Evolutionary conservation across 1,284 basidiomycete species (phyloP).

Genomic region (Rhodotorula sp.): DNA sequence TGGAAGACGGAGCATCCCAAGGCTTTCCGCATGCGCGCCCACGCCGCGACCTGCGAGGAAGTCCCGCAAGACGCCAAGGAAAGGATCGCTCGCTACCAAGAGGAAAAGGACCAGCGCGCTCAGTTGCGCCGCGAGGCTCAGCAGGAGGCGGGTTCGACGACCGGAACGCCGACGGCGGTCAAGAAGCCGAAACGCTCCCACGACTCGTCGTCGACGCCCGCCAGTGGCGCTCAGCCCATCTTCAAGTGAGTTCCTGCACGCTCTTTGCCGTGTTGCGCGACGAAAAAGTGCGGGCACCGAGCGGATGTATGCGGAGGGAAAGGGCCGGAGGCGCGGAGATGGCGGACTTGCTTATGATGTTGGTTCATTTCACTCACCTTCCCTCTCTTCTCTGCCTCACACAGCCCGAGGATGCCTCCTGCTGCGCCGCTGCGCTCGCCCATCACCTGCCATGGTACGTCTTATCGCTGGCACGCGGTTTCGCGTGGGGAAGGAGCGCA

Average conservation of each 20-base stretch:
- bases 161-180: neutral
- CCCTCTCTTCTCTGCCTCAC: neutral
- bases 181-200: slow-evolving; percentile 25
- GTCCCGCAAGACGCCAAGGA: slow-evolving; percentile 31
- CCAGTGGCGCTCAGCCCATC: neutral
- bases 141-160: neutral
- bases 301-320: slow-evolving; percentile 11
- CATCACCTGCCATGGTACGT: slow-evolving; percentile 47
- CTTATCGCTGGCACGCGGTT: too few species aligned
- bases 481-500: too few species aligned
- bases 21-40: slow-evolving; percentile 46
- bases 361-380: neutral
- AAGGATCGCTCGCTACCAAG: slow-evolving; percentile 13
- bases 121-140: slow-evolving; percentile 19
- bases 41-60: slow-evolving; percentile 38
- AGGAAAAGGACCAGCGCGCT: slow-evolving; percentile 25
- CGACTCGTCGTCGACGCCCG: neutral
- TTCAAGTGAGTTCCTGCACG: neutral
- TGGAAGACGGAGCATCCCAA: slow-evolving; percentile 47
- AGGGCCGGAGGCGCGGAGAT: slow-evolving; percentile 3
- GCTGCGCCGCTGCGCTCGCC: slow-evolving; percentile 35
- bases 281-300: too few species aligned
- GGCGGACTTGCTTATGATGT: neutral
- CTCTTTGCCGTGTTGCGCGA: neutral
- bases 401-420: slow-evolving; percentile 14